A percentile compares a stretch with the other conserved stretches of the same genome.
Evolutionary conservation across 1,284 basidiomycete species (phyloP).

Genomic region (Fomitiporia mediterranea): DNA sequence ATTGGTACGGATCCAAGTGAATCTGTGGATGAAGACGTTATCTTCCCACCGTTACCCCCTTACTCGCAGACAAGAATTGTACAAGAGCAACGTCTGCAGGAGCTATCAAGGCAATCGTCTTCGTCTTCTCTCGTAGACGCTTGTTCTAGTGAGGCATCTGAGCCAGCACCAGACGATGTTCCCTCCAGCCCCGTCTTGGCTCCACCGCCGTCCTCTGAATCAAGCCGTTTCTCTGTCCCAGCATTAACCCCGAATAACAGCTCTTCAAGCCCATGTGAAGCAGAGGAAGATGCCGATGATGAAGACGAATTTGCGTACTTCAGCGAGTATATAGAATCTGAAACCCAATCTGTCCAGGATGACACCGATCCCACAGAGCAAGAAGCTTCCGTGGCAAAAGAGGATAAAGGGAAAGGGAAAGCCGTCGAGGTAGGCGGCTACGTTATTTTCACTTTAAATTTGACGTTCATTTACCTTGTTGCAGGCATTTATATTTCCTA

Average conservation of each 20-base stretch:
- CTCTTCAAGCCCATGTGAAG: conserved; percentile 53
- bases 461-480: background rate
- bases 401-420: conserved; percentile 5
- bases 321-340: conserved; percentile 6
- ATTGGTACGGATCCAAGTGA: conserved; percentile 40
- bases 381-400: background rate
- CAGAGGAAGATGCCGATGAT: conserved; percentile 4
- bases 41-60: conserved; percentile 63
- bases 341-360: conserved; percentile 4
- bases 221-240: conserved; percentile 38
- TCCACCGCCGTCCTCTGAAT: conserved; percentile 26
- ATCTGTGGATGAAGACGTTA: conserved; percentile 60
- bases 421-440: conserved; percentile 4
- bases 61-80: conserved; percentile 34
- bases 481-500: background rate
- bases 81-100: conserved; percentile 9
- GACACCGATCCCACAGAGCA: background rate
- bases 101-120: conserved; percentile 24
- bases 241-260: conserved; percentile 57
- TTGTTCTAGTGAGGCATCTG: conserved; percentile 25
- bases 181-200: conserved; percentile 16
- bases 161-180: conserved; percentile 10
- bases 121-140: conserved; percentile 23
- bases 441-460: background rate
- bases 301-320: conserved; percentile 7